Base-by-base conservation (phyloP, 352 stramenopile genomes). In the Globisporangium polare region DNA sequence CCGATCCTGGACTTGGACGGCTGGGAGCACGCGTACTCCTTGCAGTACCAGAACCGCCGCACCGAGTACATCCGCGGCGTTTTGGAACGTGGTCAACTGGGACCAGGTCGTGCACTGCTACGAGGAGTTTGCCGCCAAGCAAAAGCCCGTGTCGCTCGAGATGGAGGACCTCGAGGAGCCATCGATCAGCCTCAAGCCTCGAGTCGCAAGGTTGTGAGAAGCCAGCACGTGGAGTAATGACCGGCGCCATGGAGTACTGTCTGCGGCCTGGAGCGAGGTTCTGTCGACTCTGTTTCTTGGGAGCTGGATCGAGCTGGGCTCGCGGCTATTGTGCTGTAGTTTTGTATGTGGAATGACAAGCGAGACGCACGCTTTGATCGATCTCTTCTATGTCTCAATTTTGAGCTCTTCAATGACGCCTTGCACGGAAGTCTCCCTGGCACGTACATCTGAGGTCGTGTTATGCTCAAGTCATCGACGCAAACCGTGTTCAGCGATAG, bases 21-120 rank as follows among this genome's bases (percentile, higher is more conserved):
- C 45, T 99, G 96, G 96, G 95, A 99, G 74, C 92, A 98, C 75
- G 89, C 91, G 10, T 98, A 98, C 76, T 98, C 89, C 70, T 71
- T 96, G 56, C 90, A 97, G 72, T 97, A 97, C 76, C 86, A 97
- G 63, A 97, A 97, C 75, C 77, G 83, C 52, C 75, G 88, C 47
- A 79, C 88, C 17, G 83, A 94, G 66, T 97, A 97, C 80, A 91
- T 98, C 47, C 79, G 66, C 35, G 94, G 83, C 67, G n/a, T 97
- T 89, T 75, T 98, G 92, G 92, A 97, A 97, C 73, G 83, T 97
- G 62, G 88, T 89, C 45, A 90, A 92, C 67, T 92, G 78, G 78
- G 73, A 86, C 49, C 66, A 78, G 63, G 82, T 88, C 17, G 72
- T 75, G 13, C 61, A 83, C 52, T 83, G 75, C 70, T 86, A 84